Evolutionary conservation across 140 eudicot species (phyloP).

Genomic region (Erigeron philadelphicus): DNA sequence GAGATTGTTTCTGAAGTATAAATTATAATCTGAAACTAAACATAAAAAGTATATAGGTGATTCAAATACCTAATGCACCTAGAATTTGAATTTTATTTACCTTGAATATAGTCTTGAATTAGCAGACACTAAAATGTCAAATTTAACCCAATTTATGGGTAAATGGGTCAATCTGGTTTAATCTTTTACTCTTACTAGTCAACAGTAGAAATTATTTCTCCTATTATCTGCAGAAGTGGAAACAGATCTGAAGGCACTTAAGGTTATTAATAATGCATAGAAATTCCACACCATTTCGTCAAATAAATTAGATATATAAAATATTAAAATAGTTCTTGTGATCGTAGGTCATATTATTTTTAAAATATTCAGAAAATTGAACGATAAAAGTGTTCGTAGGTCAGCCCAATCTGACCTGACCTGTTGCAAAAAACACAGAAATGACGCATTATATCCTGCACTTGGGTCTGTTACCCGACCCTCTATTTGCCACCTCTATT

Average conservation of each 20-base stretch:
- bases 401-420: background rate
- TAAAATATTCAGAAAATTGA: background rate
- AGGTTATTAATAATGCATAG: background rate
- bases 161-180: background rate
- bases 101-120: background rate
- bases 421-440: background rate
- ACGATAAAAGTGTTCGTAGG: background rate
- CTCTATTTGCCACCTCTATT: background rate
- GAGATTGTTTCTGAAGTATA: background rate
- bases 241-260: background rate
- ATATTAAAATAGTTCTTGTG: background rate
- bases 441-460: background rate
- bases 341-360: background rate
- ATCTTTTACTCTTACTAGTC: background rate
- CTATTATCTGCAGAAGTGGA: background rate
- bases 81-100: background rate
- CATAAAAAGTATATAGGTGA: constrained; percentile 10
- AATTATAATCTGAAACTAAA: background rate
- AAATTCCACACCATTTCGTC: background rate
- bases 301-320: background rate
- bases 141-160: background rate
- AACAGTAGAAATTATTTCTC: background rate
- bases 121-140: background rate
- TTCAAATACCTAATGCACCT: background rate
- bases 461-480: background rate